Evolutionary conservation across 805 yeast species (phyloP), one percentile per base, ranked within the genome.

Genomic region (Tetrapisispora fleetii): DNA sequence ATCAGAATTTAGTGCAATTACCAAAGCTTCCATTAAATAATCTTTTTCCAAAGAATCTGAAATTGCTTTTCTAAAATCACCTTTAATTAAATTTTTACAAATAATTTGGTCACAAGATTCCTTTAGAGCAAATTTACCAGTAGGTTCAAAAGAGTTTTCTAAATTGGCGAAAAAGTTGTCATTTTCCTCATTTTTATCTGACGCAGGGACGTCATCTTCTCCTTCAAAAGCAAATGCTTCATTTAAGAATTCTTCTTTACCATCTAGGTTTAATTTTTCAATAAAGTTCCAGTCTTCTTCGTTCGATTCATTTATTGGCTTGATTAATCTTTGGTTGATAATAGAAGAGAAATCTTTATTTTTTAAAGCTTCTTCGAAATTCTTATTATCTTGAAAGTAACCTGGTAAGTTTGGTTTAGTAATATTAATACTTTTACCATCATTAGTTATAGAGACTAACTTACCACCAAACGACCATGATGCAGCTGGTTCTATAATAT

Each of bases 401-500:
- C 72, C 71, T 6, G 64, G 67, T 19, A 71, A 62, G 49, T 27
- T 79, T 71, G 57, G 74, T 58, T 52, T 67, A 16, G 54, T 54
- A 24, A 66, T 62, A 2, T 59, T 60, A 19, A 72, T 73, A 43
- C 71, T 69, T 46, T 66, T 67, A 10, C 73, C 69, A 46, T 67
- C 71, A 10, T 70, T 67, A 36, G 64, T 58, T 30, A 83, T 79
- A 13, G 73, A 65, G 4, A 84, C 90, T 38, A 93, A 64, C 68
- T 87, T 88, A 47, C 96, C 95, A 52, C 99, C 99, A 69, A 89
- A 91, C 0, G 95, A 98, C 74, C 95, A 93, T 19, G 60, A 62
- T 2, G 80, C 71, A 14, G 83, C 96, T 44, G 83, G 74, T 5
- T 78, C 73, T 30, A 41, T 41, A 13, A 88, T 88, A 54, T 83